Conservation (phyloP, 2,329 filamentous ascomycete species). For the Penicillium freii region DNA sequence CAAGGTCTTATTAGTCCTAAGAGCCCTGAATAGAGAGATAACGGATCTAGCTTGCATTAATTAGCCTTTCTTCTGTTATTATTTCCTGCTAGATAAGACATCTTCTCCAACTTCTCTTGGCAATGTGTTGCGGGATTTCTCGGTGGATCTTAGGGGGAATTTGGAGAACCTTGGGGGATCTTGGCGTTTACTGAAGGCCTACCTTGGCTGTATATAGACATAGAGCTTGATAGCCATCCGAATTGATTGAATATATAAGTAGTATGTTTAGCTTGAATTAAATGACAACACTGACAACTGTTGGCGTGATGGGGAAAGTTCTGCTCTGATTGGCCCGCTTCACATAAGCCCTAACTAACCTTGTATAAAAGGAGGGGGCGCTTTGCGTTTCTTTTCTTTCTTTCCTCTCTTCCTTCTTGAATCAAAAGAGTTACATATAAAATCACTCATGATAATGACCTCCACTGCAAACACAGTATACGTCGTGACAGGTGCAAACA, state of each 20-base stretch:
- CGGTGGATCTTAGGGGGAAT: neutral
- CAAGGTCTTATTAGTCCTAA: neutral
- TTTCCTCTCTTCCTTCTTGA: neutral
- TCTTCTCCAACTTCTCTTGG: neutral
- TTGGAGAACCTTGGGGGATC: neutral
- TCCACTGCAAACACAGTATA: constrained; percentile 25
- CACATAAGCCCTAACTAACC: neutral
- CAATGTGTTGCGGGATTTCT: neutral
- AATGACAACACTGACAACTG: neutral
- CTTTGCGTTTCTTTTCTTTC: neutral
- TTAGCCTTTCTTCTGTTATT: neutral
- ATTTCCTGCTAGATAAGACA: neutral
- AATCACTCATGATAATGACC: neutral
- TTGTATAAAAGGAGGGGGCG: neutral
- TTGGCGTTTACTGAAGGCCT: neutral
- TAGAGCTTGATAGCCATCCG: neutral
- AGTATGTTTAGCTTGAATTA: neutral
- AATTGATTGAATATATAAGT: neutral
- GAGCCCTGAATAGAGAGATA: neutral
- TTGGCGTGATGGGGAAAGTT: neutral
- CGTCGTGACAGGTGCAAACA: constrained; percentile 31
- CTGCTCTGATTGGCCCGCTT: neutral
- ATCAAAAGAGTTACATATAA: neutral
- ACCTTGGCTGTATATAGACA: neutral
- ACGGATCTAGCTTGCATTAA: neutral